phyloP scores from a whole-genome alignment of 176 grass and related monocot genomes.

The Puccinellia tenuiflora region DNA sequence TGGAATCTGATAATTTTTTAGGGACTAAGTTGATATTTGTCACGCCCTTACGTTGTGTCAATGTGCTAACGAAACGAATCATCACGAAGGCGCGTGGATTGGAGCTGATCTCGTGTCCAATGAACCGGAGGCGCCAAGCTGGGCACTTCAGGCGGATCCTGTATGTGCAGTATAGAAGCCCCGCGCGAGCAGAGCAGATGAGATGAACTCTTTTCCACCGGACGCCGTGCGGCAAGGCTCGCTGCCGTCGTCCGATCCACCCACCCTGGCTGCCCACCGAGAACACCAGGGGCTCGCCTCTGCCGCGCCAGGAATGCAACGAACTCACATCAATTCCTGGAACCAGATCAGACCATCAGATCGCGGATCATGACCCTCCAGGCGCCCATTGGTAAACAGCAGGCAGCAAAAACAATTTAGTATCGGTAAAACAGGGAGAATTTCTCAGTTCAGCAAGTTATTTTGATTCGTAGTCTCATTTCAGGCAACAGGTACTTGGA shows the following conservation, averaged over 20 bases:
- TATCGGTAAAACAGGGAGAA: neutral
- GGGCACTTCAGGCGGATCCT: neutral
- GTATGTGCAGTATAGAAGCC: neutral
- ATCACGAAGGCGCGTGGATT: neutral
- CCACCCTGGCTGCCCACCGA: too few species aligned
- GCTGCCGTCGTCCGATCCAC: neutral
- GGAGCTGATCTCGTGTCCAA: neutral
- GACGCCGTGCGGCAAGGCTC: neutral
- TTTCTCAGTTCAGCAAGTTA: neutral
- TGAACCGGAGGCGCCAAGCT: neutral
- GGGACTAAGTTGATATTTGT: neutral
- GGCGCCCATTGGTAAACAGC: neutral
- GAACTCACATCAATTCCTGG: neutral
- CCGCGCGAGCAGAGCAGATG: neutral
- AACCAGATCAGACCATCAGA: neutral
- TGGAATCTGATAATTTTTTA: neutral
- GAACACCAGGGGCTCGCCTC: too few species aligned
- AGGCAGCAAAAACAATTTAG: neutral
- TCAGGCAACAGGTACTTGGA: neutral
- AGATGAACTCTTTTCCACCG: neutral
- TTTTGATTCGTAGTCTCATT: neutral
- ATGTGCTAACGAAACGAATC: neutral
- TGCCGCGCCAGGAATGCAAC: too few species aligned
- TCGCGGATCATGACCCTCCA: neutral
- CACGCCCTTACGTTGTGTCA: neutral